phyloP scores from a whole-genome alignment of 495 filamentous ascomycete genomes.

The Jackrogersella multiformis region DNA sequence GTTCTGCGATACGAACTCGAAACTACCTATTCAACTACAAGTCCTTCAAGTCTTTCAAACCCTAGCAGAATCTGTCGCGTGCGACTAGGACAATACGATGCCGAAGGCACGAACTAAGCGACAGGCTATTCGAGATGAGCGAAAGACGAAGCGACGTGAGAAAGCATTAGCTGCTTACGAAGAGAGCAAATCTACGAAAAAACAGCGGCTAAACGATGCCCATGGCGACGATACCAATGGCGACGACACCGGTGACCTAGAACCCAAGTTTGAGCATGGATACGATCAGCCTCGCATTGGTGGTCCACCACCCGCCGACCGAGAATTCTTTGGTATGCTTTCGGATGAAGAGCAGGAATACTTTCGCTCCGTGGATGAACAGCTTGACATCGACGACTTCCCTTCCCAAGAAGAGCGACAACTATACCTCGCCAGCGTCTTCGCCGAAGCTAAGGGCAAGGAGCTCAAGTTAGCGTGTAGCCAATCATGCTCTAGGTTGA shows the following conservation, averaged over 20 bases:
- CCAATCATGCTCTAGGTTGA: constrained; percentile 90
- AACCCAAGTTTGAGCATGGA: constrained; percentile 43
- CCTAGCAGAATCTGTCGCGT: background rate
- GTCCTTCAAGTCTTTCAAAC: background rate
- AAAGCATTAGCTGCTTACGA: constrained; percentile 46
- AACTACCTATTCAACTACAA: background rate
- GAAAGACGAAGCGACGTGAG: constrained; percentile 53
- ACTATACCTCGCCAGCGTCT: constrained; percentile 86
- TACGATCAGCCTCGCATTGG: constrained; percentile 22
- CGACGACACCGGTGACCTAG: constrained; percentile 40
- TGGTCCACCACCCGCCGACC: constrained; percentile 48
- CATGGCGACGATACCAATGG: constrained; percentile 29
- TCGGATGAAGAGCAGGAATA: constrained; percentile 92
- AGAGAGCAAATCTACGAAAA: constrained; percentile 47
- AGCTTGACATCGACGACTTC: constrained; percentile 90
- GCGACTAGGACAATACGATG: constrained; percentile 25
- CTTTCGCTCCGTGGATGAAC: constrained; percentile 85
- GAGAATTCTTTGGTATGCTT: constrained; percentile 87
- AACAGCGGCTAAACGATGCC: constrained; percentile 48
- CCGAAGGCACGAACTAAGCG: constrained; percentile 51
- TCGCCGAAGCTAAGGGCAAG: constrained; percentile 84
- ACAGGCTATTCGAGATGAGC: constrained; percentile 58
- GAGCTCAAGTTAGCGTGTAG: constrained; percentile 95
- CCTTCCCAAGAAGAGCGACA: constrained; percentile 75
- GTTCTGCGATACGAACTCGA: background rate